Percentiles rank a stretch among this genome's conserved stretches.
These are phyloP conservation scores for Aspergillus hancockii DNA, from an alignment of 495 filamentous ascomycete species.

Conservation along the genomic window DNA sequence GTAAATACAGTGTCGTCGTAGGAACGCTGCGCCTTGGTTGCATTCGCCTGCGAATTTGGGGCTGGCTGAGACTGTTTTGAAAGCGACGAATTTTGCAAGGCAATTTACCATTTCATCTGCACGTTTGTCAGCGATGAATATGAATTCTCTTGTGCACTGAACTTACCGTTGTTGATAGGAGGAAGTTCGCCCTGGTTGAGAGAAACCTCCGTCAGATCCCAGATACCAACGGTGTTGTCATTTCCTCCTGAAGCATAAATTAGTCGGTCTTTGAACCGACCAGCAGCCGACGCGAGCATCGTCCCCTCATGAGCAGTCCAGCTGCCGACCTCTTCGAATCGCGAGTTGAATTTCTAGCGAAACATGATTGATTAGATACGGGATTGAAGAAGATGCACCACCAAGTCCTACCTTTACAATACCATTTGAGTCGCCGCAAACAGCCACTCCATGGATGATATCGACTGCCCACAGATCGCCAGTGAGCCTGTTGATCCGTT, in stretches of 20 bases:
- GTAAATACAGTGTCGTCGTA: conserved; percentile 84
- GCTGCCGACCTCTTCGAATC: conserved; percentile 77
- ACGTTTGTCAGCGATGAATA: conserved; percentile 6
- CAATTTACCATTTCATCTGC: conserved; percentile 78
- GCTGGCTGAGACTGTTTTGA: conserved; percentile 84
- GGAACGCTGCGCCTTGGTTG: conserved; percentile 85
- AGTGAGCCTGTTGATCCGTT: conserved; percentile 75
- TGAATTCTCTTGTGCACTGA: neutral
- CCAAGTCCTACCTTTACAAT: conserved; percentile 64
- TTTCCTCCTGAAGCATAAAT: conserved; percentile 94
- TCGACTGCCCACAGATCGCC: conserved; percentile 84
- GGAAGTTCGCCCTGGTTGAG: conserved; percentile 41
- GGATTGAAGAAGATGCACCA: neutral
- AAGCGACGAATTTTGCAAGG: conserved; percentile 82
- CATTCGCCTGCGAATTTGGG: conserved; percentile 85
- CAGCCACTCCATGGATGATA: conserved; percentile 80
- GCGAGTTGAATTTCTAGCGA: conserved; percentile 75
- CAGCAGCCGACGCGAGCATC: conserved; percentile 82
- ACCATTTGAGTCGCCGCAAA: conserved; percentile 80
- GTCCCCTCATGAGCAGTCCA: conserved; percentile 87
- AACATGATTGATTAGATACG: conserved; percentile 9
- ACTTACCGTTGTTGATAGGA: conserved; percentile 60
- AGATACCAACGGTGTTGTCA: conserved; percentile 83
- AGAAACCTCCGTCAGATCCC: conserved; percentile 70
- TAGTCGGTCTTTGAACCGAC: conserved; percentile 62